Evolutionary conservation across 495 filamentous ascomycete species (phyloP), one percentile per base, ranked within the genome.

Genomic region (Neurospora sp.): DNA sequence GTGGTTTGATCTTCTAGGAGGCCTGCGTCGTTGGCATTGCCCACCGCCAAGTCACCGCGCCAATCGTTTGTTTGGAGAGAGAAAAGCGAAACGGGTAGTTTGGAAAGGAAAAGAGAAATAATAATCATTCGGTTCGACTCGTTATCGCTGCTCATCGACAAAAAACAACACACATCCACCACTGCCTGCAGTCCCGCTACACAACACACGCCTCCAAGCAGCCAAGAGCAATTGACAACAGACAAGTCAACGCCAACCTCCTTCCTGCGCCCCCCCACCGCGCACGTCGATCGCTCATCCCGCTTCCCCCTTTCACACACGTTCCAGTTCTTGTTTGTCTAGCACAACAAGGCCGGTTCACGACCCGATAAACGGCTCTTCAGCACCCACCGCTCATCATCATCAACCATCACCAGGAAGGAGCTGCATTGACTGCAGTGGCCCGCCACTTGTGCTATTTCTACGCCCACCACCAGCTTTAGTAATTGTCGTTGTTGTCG

Each of bases 211-310:
- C 41, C 41, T 44, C 4, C 41, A 44, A 44, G 41, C 41, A 44
- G 41, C 41, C 41, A 44, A 37, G 41, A 44, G 41, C 41, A 44
- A 44, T 14, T 44, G 41, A 44, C 41, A 59, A 22, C 48, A 59
- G 20, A 44, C 12, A 16, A 16, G 48, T 59, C 48, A 59, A 59
- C 48, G 78, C 76, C 77, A 79, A 79, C 76, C 73, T 76, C 75
- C 74, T 73, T 37, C 71, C 77, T 73, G 76, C 77, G 75, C 76
- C 76, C 74, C 40, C 5, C 42, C 77, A 76, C 76, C 72, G 76
- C 78, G 74, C 72, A 46, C 73, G 73, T 75, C 77, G 79, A 78
- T 79, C 79, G 77, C 76, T 81, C 65, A 68, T 70, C 72, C 71
- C 72, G 69, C 69, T 65, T 65, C 68, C 44, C n/a, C 44, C 44